Conservation (phyloP, 192 early-diverging fungal genomes). For the Radiomyces spectabilis region DNA sequence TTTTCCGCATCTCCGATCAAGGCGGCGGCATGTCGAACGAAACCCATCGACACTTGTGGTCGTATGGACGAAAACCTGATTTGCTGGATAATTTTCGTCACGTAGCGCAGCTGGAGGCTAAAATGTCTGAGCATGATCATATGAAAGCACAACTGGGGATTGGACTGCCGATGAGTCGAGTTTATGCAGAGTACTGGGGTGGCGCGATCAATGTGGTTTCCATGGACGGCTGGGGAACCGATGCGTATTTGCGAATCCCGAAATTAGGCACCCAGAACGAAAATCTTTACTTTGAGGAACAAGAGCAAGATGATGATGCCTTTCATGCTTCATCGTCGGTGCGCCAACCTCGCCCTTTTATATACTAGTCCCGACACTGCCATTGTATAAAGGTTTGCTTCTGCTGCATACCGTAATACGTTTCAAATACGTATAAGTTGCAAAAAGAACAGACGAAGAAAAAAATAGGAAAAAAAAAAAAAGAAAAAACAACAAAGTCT, state of each 20-base stretch:
- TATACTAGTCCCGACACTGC: too few species aligned
- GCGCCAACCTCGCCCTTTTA: too few species aligned
- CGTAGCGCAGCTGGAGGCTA: constrained; percentile 70
- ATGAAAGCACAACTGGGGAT: constrained; percentile 47
- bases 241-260: constrained; percentile 84
- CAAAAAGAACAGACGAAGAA: too few species aligned
- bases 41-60: constrained; percentile 71
- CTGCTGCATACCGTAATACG: too few species aligned
- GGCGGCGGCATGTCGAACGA: constrained; percentile 77
- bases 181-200: constrained; percentile 97
- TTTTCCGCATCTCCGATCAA: constrained; percentile 91
- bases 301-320: too few species aligned
- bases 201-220: constrained; percentile 73
- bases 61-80: constrained; percentile 50
- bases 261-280: constrained; percentile 63
- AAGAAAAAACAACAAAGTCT: too few species aligned
- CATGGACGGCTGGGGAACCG: constrained; percentile 87
- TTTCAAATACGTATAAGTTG: too few species aligned
- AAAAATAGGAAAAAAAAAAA: too few species aligned
- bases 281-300: too few species aligned
- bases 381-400: too few species aligned
- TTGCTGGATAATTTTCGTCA: constrained; percentile 64
- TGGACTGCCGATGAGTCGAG: constrained; percentile 87
- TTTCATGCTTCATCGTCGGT: too few species aligned
- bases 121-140: constrained; percentile 36